phyloP scores from a whole-genome alignment of 2,329 filamentous ascomycete genomes.

The Sporothrix brasiliensis region DNA sequence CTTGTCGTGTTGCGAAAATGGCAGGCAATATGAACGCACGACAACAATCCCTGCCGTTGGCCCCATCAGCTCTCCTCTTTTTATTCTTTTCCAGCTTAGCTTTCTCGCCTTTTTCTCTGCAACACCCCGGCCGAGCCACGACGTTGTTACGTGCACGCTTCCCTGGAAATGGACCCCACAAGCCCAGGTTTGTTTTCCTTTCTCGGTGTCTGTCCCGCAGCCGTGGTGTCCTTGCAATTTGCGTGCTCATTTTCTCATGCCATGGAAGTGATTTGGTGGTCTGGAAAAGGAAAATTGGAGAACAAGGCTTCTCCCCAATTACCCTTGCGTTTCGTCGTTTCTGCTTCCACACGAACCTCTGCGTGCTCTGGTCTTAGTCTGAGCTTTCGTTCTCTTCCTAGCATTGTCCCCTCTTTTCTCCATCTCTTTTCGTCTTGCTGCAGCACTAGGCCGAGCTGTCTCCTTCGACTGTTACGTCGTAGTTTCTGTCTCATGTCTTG shows the following conservation, averaged over 20 bases:
- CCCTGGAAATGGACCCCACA: background rate
- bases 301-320: background rate
- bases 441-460: background rate
- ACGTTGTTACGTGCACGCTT: conserved; percentile 21
- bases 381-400: background rate
- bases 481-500: background rate
- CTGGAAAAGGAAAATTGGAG: background rate
- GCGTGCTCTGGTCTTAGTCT: background rate
- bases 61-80: conserved; percentile 1
- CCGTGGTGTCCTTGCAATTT: conserved; percentile 7
- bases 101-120: background rate
- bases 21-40: conserved; percentile 17
- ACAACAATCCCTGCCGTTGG: conserved; percentile 2
- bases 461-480: conserved; percentile 4
- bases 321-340: background rate
- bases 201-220: background rate
- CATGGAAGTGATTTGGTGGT: no score
- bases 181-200: background rate
- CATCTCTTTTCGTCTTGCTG: conserved; percentile 21
- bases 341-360: conserved; percentile 18
- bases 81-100: background rate
- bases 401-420: background rate
- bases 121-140: background rate
- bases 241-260: background rate
- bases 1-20: conserved; percentile 22